These are phyloP conservation scores for Pachysandra terminalis DNA, from an alignment of 164 flowering plant genomes.

Conservation along the genomic window DNA sequence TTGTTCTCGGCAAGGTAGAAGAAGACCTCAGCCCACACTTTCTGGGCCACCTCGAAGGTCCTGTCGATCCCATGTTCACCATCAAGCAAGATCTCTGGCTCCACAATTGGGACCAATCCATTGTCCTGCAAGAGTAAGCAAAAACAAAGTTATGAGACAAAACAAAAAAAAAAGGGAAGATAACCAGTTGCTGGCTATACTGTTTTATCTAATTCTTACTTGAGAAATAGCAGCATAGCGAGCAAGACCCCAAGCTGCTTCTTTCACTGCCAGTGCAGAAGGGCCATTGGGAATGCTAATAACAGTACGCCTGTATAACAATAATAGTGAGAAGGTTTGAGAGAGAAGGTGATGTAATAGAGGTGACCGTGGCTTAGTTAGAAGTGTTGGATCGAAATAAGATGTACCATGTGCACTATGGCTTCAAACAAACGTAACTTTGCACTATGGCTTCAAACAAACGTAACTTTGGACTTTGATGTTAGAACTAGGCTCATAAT, in stretches of 20 bases:
- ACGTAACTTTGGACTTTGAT: no score
- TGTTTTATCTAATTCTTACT: conserved; percentile 26
- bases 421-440: no score
- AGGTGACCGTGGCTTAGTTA: no score
- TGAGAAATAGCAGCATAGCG: conserved; percentile 85
- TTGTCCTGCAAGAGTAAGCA: conserved; percentile 47
- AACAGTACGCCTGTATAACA: conserved; percentile 66
- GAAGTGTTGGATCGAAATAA: no score
- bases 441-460: no score
- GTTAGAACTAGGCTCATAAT: no score
- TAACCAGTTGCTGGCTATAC: not conserved
- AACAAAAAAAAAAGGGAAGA: no score
- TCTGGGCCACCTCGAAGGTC: conserved; percentile 75
- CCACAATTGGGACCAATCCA: conserved; percentile 84
- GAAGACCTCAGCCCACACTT: conserved; percentile 90
- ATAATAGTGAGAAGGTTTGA: no score
- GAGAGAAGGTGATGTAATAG: no score
- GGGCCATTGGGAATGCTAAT: conserved; percentile 95
- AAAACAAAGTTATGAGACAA: not conserved
- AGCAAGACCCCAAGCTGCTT: conserved; percentile 94
- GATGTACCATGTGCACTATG: no score
- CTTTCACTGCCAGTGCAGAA: conserved; percentile 81
- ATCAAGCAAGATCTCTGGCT: conserved; percentile 87
- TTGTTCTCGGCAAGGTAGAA: conserved; percentile 86
- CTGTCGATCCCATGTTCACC: conserved; percentile 83